These are phyloP conservation scores for Gaultheria prostrata DNA, from an alignment of 148 eudicot genomes.

Conservation along the genomic window DNA sequence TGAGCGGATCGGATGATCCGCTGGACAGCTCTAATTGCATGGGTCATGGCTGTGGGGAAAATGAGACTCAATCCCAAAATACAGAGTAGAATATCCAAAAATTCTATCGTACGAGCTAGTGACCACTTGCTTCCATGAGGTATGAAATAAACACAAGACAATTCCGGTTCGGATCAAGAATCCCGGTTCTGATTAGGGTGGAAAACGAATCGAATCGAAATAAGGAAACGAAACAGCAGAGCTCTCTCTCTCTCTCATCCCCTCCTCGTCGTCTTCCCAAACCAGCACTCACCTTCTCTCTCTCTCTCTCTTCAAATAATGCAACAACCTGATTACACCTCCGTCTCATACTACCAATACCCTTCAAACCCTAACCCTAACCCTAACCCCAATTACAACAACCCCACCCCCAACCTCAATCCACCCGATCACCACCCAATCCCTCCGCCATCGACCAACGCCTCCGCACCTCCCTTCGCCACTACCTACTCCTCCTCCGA, in stretches of 20 bases:
- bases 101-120: too few species aligned
- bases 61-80: too few species aligned
- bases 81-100: too few species aligned
- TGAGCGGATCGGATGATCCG: too few species aligned
- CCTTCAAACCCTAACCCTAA: constrained; percentile 23
- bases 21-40: too few species aligned
- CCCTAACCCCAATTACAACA: constrained; percentile 13
- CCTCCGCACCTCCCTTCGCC: constrained; percentile 79
- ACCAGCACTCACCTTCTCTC: background rate
- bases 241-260: background rate
- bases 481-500: constrained; percentile 27
- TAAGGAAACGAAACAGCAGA: background rate
- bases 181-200: too few species aligned
- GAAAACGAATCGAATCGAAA: background rate
- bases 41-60: too few species aligned
- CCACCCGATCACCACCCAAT: constrained; percentile 27
- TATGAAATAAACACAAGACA: background rate
- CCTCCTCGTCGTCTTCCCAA: background rate
- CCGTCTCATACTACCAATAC: constrained; percentile 28
- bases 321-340: constrained; percentile 50
- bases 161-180: background rate
- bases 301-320: constrained; percentile 23
- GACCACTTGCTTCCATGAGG: too few species aligned
- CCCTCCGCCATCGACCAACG: constrained; percentile 35
- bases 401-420: constrained; percentile 15